Base-by-base conservation (phyloP, 805 yeast genomes). In the Henningerozyma blattae region DNA sequence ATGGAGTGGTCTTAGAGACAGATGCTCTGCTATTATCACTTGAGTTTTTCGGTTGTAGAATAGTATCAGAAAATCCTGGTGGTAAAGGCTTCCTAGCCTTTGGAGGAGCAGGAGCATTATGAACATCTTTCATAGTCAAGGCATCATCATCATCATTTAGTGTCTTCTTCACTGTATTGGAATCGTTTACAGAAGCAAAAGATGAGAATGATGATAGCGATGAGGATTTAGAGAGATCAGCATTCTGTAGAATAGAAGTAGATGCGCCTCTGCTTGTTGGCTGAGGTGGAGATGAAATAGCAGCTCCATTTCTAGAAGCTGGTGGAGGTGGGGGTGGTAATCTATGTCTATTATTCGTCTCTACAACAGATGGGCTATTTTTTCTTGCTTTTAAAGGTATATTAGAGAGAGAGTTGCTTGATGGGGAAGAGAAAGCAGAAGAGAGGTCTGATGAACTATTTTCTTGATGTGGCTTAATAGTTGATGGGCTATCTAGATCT, bases 11-110 rank as follows among this genome's bases (percentile, higher is more conserved):
- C 4, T n/a, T n/a, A 4, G 31, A 8, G 7, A 18, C 13, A 24
- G 28, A 27, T 9, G 34, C 18, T 10, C 19, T 35, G 24, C 12
- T 9, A 7, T 14, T 15, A 9, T 15, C 18, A 18, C 18, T 14
- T 6, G 17, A n/a, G 29, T 52, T 56, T 39, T 44, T 59, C 18
- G 65, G 65, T 4, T 56, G 53, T 29, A 62, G 37, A 6, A 62
- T 41, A 3, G 48, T 25, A 17, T 50, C 59, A 22, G 52, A 47
- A 30, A 53, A 59, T 0, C 66, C 65, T 6, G 66, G 67, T 19
- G 66, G 66, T 4, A 13, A 43, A 3, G 47, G 34, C 33, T 52
- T 56, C 29, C 61, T 47, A 15, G 61, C 48, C 6, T 50, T 48
- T 9, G 60, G 59, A 3, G 45, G 50, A 13, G 58, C 49, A 18